Base-by-base conservation (phyloP, 148 eudicot species). In the Salicornia ramosissima region DNA sequence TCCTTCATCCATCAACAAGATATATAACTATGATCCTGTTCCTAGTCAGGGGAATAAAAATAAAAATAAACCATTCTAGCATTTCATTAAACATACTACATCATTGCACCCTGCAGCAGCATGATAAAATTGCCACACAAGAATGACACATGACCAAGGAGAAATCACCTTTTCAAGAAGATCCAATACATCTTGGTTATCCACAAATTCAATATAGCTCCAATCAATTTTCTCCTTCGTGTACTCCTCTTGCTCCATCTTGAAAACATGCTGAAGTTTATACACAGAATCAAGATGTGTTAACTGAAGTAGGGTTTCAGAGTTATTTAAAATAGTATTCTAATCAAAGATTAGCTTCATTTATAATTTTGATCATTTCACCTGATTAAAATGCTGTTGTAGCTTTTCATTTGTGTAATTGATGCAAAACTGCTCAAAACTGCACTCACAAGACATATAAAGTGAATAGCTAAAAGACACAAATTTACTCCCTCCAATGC, bases 391-490 rank as follows among this genome's bases (percentile, higher is more conserved):
- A 83, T 94, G 97, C 71, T 94, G 99, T 75, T 94, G 99, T 71
- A 94, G 83, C 88, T 94, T 94, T 81, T 94, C 97, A 79, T 94
- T 94, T 49, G 99, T 94, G 77, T 80, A 94, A 79, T 94, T 94
- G 79, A 94, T 94, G 75, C 99, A 94, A 60, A 94, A 94, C 86
- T 94, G 99, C 81, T 94, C 99, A 83, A 94, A 94, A 83, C 99
- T 94, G 86, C 86, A 82, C 28, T 30, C 61, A 57, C 64, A 65
- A 55, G 36, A 63, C 64, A 72, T 58, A 45, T 36, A 71, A 43
- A 45, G 28, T 36, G 16, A 71, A 47, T 66, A 36, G 18, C 50
- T 50, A 58, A 54, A 62, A 53, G 52, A 63, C 54, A 62, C 50
- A 26, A 62, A 5, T 31, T 72, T 14, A 63, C 25, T 8, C 15